Evolutionary conservation across 2,329 filamentous ascomycete species (phyloP).

Genomic region (Pseudogymnoascus sp.): DNA sequence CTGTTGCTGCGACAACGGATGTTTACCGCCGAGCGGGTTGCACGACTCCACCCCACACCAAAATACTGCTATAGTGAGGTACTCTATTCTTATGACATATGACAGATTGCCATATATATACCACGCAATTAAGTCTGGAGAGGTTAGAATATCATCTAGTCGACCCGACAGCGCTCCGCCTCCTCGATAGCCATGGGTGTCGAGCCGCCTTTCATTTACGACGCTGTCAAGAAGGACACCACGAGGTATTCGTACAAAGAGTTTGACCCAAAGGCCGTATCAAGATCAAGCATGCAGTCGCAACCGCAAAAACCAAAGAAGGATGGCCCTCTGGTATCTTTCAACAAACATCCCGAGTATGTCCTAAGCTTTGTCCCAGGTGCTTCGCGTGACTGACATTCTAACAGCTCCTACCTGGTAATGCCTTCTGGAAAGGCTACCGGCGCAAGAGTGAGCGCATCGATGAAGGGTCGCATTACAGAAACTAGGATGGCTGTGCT

Average conservation of each 20-base stretch:
- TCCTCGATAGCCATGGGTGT: constrained; percentile 36
- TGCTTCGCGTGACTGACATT: neutral
- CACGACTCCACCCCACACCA: constrained; percentile 7
- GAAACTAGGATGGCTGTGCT: constrained; percentile 62
- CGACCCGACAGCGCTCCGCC: neutral
- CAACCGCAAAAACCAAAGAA: constrained; percentile 54
- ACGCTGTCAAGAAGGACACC: constrained; percentile 37
- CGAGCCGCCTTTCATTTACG: constrained; percentile 67
- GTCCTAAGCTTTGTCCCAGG: constrained; percentile 23
- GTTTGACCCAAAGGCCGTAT: constrained; percentile 85
- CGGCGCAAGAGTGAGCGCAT: constrained; percentile 57
- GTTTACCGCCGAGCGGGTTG: neutral
- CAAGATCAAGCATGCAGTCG: constrained; percentile 65
- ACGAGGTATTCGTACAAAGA: constrained; percentile 41
- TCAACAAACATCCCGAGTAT: constrained; percentile 84
- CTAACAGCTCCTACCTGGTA: constrained; percentile 46
- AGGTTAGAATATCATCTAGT: neutral
- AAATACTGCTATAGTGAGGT: neutral
- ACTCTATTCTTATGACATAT: neutral
- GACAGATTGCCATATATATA: neutral
- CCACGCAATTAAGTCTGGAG: neutral
- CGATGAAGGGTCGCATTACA: constrained; percentile 63
- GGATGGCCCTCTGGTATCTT: constrained; percentile 67
- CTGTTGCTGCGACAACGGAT: constrained; percentile 5
- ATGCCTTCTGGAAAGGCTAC: constrained; percentile 52